Conservation (phyloP, 768 basidiomycete genomes). For the Leucosporidium creatinivorum region DNA sequence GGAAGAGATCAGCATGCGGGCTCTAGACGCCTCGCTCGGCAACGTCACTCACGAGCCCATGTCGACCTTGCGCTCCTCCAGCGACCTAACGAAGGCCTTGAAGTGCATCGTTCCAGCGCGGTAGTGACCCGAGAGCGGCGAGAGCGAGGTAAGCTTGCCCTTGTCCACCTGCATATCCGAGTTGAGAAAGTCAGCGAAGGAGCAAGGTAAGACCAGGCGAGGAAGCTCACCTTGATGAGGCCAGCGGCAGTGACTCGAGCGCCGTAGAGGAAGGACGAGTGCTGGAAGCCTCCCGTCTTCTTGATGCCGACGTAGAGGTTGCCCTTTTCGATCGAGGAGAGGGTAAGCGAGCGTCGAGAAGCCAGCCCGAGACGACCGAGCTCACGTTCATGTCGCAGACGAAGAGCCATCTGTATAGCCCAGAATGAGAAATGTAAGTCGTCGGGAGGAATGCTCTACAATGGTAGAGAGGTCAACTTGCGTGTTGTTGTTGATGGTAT, state of each 20-base stretch:
- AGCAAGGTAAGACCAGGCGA: not conserved
- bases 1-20: no score
- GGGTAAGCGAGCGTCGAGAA: not conserved
- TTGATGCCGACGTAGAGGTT: constrained; percentile 44
- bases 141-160: constrained; percentile 32
- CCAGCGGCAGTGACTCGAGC: constrained; percentile 30
- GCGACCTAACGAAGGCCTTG: constrained; percentile 28
- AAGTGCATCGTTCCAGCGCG: constrained; percentile 36
- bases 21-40: no score
- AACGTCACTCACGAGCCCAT: constrained; percentile 26
- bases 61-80: constrained; percentile 31
- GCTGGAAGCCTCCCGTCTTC: constrained; percentile 43
- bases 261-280: constrained; percentile 40
- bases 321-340: constrained; percentile 1
- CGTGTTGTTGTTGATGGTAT: constrained; percentile 40
- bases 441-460: constrained; percentile 37
- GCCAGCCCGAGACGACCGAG: not conserved
- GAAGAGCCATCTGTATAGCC: constrained; percentile 16
- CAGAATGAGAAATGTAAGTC: constrained; percentile 40
- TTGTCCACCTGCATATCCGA: not conserved
- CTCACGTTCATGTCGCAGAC: constrained; percentile 21
- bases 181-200: not conserved
- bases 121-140: constrained; percentile 34
- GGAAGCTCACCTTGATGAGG: constrained; percentile 25
- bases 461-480: not conserved